Percentiles rank a stretch among this genome's conserved stretches.
Conservation (phyloP, 1,284 basidiomycete species). For the Fomitopsis pinicola region DNA sequence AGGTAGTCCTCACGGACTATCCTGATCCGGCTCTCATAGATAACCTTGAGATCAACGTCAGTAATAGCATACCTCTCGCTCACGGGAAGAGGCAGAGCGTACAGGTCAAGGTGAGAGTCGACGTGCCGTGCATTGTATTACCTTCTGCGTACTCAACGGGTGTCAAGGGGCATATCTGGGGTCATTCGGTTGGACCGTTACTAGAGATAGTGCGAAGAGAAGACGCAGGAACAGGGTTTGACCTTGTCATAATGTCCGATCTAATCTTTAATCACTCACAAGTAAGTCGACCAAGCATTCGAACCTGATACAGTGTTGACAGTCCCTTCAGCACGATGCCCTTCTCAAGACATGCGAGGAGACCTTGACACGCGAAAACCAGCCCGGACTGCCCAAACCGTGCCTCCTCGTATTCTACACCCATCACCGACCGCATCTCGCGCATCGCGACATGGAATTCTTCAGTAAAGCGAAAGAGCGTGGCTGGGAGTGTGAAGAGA, state of each 20-base stretch:
- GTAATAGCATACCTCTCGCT: slow-evolving; percentile 44
- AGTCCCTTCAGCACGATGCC: slow-evolving; percentile 65
- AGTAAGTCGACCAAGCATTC: slow-evolving; percentile 30
- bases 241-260: slow-evolving; percentile 88
- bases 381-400: slow-evolving; percentile 29
- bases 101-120: slow-evolving; percentile 43
- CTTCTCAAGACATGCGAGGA: slow-evolving; percentile 75
- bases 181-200: slow-evolving; percentile 57
- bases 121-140: not conserved
- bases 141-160: not conserved
- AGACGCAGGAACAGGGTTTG: slow-evolving; percentile 42
- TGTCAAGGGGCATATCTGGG: slow-evolving; percentile 87
- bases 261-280: slow-evolving; percentile 89
- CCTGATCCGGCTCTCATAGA: slow-evolving; percentile 79
- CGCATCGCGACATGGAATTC: slow-evolving; percentile 83
- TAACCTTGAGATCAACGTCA: slow-evolving; percentile 74
- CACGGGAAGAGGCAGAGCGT: slow-evolving; percentile 28
- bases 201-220: slow-evolving; percentile 29
- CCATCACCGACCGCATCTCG: slow-evolving; percentile 86
- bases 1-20: slow-evolving; percentile 90
- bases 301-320: not conserved
- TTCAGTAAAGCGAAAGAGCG: slow-evolving; percentile 61
- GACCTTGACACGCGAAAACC: slow-evolving; percentile 23
- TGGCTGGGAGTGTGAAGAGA: slow-evolving; percentile 77
- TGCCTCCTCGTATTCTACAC: slow-evolving; percentile 87